These are phyloP conservation scores for Nemophila menziesii DNA, from an alignment of 257 asterid species.

Conservation along the genomic window DNA sequence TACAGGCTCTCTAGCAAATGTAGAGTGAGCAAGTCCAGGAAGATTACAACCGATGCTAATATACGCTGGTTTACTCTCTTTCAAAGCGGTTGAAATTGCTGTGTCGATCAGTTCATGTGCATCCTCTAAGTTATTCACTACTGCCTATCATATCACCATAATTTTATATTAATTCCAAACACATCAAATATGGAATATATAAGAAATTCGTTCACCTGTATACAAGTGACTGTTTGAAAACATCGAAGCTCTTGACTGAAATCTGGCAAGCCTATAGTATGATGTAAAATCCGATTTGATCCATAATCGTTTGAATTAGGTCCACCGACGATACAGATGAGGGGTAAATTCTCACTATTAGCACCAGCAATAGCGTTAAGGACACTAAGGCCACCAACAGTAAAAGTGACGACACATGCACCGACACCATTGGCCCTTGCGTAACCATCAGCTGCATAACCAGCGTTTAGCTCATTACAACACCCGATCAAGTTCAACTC, in stretches of 20 bases:
- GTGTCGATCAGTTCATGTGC: conserved; percentile 59
- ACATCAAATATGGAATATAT: not conserved
- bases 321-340: not conserved
- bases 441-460: conserved; percentile 26
- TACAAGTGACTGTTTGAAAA: conserved; percentile 20
- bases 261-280: conserved; percentile 21
- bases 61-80: conserved; percentile 56
- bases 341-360: conserved; percentile 12
- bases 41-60: conserved; percentile 54
- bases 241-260: conserved; percentile 20
- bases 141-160: conserved; percentile 27
- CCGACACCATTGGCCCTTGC: conserved; percentile 19
- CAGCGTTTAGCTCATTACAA: conserved; percentile 19
- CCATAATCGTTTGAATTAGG: conserved; percentile 16
- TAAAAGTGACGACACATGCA: conserved; percentile 18
- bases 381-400: conserved; percentile 22
- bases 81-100: conserved; percentile 49
- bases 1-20: conserved; percentile 55
- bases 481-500: conserved; percentile 9
- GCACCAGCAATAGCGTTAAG: conserved; percentile 21
- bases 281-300: conserved; percentile 15
- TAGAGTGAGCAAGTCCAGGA: conserved; percentile 48
- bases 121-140: conserved; percentile 44
- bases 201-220: conserved; percentile 7
- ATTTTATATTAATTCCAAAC: not conserved